phyloP scores from a whole-genome alignment of 2,329 filamentous ascomycete species.

The Colletotrichum spaethianum region DNA sequence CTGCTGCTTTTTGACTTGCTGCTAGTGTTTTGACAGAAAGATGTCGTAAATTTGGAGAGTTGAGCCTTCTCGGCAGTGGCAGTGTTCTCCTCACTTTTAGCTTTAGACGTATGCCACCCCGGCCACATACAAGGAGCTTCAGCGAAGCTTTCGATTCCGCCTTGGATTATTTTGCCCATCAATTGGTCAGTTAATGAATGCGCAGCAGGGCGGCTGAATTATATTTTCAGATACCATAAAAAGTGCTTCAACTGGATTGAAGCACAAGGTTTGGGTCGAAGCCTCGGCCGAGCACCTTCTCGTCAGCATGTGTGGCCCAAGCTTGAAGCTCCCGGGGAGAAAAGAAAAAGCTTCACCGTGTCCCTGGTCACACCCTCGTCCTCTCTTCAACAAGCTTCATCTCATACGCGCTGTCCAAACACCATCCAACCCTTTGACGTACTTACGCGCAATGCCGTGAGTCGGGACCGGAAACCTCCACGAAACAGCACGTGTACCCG shows the following conservation, averaged over 20 bases:
- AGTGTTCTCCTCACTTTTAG: not conserved
- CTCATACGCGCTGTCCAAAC: not conserved
- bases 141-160: too few species aligned
- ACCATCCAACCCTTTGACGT: not conserved
- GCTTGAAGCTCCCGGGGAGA: conserved; percentile 4
- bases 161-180: not conserved
- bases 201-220: not conserved
- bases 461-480: not conserved
- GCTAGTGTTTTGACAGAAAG: not conserved
- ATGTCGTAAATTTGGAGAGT: not conserved
- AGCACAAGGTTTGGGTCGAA: not conserved
- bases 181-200: not conserved
- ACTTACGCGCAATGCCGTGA: not conserved
- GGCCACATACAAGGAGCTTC: too few species aligned
- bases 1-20: not conserved
- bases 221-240: not conserved
- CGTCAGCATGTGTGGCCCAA: conserved; percentile 25
- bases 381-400: not conserved
- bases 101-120: too few species aligned
- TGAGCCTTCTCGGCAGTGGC: not conserved
- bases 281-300: not conserved
- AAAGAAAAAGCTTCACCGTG: conserved; percentile 5
- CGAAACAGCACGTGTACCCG: not conserved
- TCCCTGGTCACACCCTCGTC: not conserved
- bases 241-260: too few species aligned